Evolutionary conservation across 2,329 filamentous ascomycete species (phyloP), one percentile per base, ranked within the genome.

Genomic region (Coniella lustricola): DNA sequence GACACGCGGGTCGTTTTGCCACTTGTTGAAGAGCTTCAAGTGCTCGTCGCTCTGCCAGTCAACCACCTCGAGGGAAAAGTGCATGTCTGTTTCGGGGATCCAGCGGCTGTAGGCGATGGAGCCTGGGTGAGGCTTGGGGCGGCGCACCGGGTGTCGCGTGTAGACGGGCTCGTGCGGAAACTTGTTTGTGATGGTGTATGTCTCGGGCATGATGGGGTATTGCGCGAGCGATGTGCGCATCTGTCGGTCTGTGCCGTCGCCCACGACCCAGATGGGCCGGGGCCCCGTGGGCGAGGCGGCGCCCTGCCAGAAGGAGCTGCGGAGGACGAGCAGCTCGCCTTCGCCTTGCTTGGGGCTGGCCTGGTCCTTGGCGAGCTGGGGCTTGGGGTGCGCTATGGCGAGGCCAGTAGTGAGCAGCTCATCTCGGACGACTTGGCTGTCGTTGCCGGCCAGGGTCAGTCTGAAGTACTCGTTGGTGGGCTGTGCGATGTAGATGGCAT

Each of bases 1-100:
- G 13, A 89, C 85, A 38, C 85, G 82, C 41, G 85, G 84, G 59
- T 88, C 85, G 57, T 89, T 89, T 65, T 88, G 85, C 85, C 85
- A 89, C 51, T 72, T 75, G 64, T 88, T 80, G 70, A 89, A 88
- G 3, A 86, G 70, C 16, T 71, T 66, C 46, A 89, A 67, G 63
- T 89, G 85, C 58, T 80, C 74, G 1, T 70, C 62, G 56, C 85
- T 69, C 39, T 73, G 61, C 65, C 77, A 87, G 60, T 89, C 81
- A 0, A 89, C 71, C 5, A 77, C 79, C 18, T 84, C 72, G 68
- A 89, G 82, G 37, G 82, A 85, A 62, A 89, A 89, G 55, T 79
- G 83, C 69, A 88, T 81, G 53, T 79, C 72, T 18, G 88, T 69
- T 56, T 87, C 79, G 5, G 84, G 84, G 48, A 89, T 82, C 69